Conservation (phyloP, 2,329 filamentous ascomycete species). For the Trichophaea hybrida region DNA sequence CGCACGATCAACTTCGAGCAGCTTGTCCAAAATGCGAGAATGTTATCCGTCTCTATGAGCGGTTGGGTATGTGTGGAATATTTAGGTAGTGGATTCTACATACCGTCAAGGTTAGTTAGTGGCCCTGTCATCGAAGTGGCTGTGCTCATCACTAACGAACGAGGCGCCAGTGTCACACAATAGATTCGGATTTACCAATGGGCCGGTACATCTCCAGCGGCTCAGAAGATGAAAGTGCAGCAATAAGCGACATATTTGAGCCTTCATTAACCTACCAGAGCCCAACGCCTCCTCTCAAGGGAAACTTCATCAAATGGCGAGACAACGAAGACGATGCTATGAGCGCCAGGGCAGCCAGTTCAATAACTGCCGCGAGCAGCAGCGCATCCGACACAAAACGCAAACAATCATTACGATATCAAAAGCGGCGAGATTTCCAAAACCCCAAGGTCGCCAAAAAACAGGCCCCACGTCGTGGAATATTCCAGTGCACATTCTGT, state of each 20-base stretch:
- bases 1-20: not conserved
- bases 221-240: not conserved
- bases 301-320: not conserved
- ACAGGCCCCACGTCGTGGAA: not conserved
- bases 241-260: not conserved
- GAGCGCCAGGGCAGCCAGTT: not conserved
- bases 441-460: not conserved
- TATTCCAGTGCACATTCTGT: not conserved
- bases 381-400: not conserved
- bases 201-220: not conserved
- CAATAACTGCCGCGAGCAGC: not conserved
- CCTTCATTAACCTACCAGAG: not conserved
- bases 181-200: not conserved
- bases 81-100: not conserved
- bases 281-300: not conserved
- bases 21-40: not conserved
- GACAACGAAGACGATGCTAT: not conserved
- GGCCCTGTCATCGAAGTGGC: not conserved
- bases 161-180: not conserved
- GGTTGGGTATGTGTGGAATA: not conserved
- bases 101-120: not conserved
- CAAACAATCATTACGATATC: not conserved
- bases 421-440: not conserved
- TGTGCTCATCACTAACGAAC: not conserved
- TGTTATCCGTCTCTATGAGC: not conserved